Evolutionary conservation across 495 filamentous ascomycete species (phyloP).

Genomic region (Choiromyces venosus): DNA sequence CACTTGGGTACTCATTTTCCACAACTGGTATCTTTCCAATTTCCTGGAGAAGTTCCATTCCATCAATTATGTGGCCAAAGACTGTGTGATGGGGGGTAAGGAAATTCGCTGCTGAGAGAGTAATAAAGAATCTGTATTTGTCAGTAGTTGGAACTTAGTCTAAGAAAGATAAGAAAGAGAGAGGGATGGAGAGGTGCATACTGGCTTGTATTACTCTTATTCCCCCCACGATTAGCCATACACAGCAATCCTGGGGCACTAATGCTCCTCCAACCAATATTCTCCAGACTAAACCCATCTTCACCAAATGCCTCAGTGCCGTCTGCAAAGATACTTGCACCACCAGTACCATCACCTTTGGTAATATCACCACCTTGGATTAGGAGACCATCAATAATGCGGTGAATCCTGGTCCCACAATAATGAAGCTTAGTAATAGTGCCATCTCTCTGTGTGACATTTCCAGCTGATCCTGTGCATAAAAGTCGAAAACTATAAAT

Average conservation of each 20-base stretch:
- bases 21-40: slow-evolving; percentile 45
- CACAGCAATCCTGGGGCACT: slow-evolving; percentile 50
- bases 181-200: slow-evolving; percentile 15
- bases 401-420: slow-evolving; percentile 45
- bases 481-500: slow-evolving; percentile 53
- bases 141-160: neutral
- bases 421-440: slow-evolving; percentile 51
- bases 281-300: slow-evolving; percentile 52
- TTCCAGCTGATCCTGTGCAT: slow-evolving; percentile 37
- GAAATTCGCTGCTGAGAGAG: slow-evolving; percentile 44
- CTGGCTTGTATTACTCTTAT: slow-evolving; percentile 47
- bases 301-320: slow-evolving; percentile 50
- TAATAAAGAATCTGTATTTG: slow-evolving; percentile 47
- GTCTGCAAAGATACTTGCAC: slow-evolving; percentile 41
- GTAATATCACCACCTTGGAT: slow-evolving; percentile 49
- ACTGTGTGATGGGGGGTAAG: slow-evolving; percentile 47
- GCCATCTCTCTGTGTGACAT: slow-evolving; percentile 52
- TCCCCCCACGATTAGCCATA: slow-evolving; percentile 48
- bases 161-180: too few species aligned
- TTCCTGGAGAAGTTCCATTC: slow-evolving; percentile 41
- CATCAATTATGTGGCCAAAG: slow-evolving; percentile 45
- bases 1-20: slow-evolving; percentile 43
- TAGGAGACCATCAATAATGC: slow-evolving; percentile 49
- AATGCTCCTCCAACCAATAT: slow-evolving; percentile 47
- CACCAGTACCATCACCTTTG: slow-evolving; percentile 47